Evolutionary conservation across 768 basidiomycete genomes (phyloP), one percentile per base, ranked within the genome.

Genomic region (Pisolithus marmoratus): DNA sequence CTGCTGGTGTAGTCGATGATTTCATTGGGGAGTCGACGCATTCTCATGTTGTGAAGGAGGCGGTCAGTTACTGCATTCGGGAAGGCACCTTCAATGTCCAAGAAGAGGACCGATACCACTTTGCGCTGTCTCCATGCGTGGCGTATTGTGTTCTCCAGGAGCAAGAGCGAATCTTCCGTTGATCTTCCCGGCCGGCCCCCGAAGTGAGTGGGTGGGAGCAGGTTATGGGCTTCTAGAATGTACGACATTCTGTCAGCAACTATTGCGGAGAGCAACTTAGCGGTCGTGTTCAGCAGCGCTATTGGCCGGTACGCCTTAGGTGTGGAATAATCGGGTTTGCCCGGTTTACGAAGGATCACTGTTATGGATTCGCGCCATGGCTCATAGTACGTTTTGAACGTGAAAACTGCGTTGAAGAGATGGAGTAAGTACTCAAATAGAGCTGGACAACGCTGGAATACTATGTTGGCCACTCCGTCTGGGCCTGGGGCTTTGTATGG

Each of bases 291-390:
- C 2, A 73, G 58, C 0, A 76, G 68, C 0, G 65, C 67, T 2
- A 78, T 73, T 0, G 74, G 76, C 0, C 67, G 52, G 46, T 69
- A 71, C 1, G 73, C 66, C 27, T 67, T 70, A 0, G 74, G 52
- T 4, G 58, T 29, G 0, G 60, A 48, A 56, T 79, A 78, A 53
- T 65, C 48, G 0, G 62, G 49, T 37, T 67, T 65, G 0, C 70
- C 68, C 0, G 72, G 73, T 48, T 79, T 77, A 0, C 60, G 46
- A 0, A 76, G 54, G 0, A 73, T 62, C 0, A 70, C 51, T 0
- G 67, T 72, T 0, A 50, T 63, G 23, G 60, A 71, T 0, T 53
- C 12, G 19, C 56, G 55, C 70, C 52, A 67, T 19, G 12, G 48
- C 12, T 27, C 48, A 0, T 46, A 57, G 46, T 60, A 63, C 23